phyloP scores from a whole-genome alignment of 345 rosid genomes.

The Moricandia arvensis region DNA sequence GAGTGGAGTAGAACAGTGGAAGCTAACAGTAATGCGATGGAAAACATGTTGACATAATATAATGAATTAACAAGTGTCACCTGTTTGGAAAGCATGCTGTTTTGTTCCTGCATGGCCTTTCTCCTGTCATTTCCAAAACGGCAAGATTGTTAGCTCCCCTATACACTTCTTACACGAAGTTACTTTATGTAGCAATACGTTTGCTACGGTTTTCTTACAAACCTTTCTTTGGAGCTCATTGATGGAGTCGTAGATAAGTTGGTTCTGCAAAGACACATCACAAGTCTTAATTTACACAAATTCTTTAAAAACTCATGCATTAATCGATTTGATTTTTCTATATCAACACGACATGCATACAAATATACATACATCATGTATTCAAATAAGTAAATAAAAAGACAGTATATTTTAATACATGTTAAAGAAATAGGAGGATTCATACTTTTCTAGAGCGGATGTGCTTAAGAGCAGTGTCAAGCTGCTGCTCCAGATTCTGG shows the following conservation, averaged over 20 bases:
- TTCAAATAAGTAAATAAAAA: background rate
- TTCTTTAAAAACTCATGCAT: background rate
- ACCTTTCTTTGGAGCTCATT: conserved; percentile 83
- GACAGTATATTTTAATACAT: conserved; percentile 1
- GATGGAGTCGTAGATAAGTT: conserved; percentile 79
- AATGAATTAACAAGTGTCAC: conserved; percentile 35
- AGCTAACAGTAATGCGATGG: conserved; percentile 20
- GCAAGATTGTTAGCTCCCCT: conserved; percentile 20
- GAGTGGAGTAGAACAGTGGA: conserved; percentile 24
- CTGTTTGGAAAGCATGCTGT: conserved; percentile 68
- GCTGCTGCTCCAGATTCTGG: conserved; percentile 87
- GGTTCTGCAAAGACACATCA: conserved; percentile 55
- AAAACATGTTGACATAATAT: conserved; percentile 4
- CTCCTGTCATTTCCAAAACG: conserved; percentile 51
- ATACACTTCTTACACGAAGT: background rate
- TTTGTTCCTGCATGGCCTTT: conserved; percentile 64
- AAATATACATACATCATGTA: background rate
- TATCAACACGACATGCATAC: background rate
- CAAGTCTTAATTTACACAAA: background rate
- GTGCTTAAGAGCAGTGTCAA: conserved; percentile 77
- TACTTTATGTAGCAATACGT: background rate
- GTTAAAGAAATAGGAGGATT: background rate
- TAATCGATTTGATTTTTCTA: background rate
- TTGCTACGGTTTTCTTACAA: conserved; percentile 1
- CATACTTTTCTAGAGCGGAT: conserved; percentile 71